Evolutionary conservation across 1,284 basidiomycete species (phyloP).

Genomic region (Tilletia walkeri): DNA sequence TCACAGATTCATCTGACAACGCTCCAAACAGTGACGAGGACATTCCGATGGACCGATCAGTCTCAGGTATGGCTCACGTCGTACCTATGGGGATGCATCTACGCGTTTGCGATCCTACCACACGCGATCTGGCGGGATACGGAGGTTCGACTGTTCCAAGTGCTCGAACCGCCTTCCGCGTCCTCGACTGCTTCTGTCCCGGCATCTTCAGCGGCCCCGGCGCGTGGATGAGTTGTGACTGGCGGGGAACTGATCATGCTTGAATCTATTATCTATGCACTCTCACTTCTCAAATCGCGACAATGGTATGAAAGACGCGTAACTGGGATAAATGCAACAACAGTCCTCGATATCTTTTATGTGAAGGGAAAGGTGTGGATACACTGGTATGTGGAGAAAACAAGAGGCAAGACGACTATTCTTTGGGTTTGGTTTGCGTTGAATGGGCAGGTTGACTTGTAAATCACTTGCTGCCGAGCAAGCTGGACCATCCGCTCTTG

Average conservation of each 20-base stretch:
- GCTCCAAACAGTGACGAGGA: constrained; percentile 25
- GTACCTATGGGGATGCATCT: constrained; percentile 51
- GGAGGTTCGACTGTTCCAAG: constrained; percentile 23
- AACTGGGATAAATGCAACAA: too few species aligned
- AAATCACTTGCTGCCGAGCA: neutral
- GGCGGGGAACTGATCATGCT: too few species aligned
- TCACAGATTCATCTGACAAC: neutral
- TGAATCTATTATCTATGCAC: too few species aligned
- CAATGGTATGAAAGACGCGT: too few species aligned
- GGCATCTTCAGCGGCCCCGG: neutral
- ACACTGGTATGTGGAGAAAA: too few species aligned
- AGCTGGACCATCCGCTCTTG: neutral
- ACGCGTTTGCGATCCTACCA: constrained; percentile 34
- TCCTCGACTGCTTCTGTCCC: neutral
- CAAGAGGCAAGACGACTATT: too few species aligned
- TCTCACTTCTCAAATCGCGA: too few species aligned
- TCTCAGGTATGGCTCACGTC: constrained; percentile 43
- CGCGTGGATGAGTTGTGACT: neutral
- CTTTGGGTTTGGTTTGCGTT: neutral
- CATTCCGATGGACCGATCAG: constrained; percentile 44
- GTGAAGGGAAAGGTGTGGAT: too few species aligned
- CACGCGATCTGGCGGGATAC: constrained; percentile 31
- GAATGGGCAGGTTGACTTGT: neutral
- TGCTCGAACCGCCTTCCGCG: constrained; percentile 2
- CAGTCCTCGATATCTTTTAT: too few species aligned